Conservation (phyloP, 805 yeast species). For the Candida taoyuanica region DNA sequence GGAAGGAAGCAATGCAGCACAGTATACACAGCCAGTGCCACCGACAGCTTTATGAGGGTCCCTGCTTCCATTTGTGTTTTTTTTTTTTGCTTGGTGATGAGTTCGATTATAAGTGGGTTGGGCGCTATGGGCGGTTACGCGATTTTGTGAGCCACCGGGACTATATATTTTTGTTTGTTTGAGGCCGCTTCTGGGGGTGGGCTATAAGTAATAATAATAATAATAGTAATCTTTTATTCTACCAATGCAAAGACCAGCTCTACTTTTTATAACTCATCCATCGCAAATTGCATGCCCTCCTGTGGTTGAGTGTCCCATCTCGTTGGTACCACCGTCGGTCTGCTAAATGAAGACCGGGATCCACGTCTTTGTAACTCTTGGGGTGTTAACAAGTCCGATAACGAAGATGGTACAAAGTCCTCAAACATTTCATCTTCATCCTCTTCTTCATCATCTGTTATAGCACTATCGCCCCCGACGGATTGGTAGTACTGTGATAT, state of each 20-base stretch:
- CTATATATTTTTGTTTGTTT: no score
- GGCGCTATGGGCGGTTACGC: no score
- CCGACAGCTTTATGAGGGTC: neutral
- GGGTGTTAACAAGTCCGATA: constrained; percentile 58
- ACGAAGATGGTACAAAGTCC: constrained; percentile 76
- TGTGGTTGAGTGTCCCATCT: constrained; percentile 1
- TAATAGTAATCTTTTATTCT: neutral
- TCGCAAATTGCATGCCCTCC: constrained; percentile 30
- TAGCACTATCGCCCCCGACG: constrained; percentile 20
- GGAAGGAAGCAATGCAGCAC: constrained; percentile 21
- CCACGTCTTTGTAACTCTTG: constrained; percentile 63
- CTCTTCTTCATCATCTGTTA: constrained; percentile 33
- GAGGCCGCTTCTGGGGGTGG: no score
- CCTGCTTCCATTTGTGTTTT: no score
- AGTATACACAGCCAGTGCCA: neutral
- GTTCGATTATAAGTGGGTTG: no score
- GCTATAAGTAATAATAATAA: no score
- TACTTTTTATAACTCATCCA: constrained; percentile 27
- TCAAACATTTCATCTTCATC: constrained; percentile 36
- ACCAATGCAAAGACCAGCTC: neutral
- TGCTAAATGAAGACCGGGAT: constrained; percentile 42
- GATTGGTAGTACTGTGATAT: neutral
- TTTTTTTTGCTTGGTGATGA: no score
- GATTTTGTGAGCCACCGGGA: no score
- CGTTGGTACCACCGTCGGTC: constrained; percentile 7